A percentile compares a stretch with the other conserved stretches of the same genome.
Evolutionary conservation across 257 asterid species (phyloP).

Genomic region (Petunia axillaris): DNA sequence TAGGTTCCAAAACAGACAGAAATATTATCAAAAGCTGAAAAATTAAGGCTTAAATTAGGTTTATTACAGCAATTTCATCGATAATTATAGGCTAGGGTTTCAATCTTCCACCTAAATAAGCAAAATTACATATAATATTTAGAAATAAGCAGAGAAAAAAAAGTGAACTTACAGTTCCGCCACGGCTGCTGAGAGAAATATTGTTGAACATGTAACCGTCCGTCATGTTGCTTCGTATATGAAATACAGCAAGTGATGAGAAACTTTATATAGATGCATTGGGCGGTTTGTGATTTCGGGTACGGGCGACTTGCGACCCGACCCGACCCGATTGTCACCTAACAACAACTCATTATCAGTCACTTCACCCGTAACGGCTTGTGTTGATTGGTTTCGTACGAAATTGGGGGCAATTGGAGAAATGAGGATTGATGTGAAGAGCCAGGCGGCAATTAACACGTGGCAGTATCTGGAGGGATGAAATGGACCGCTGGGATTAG

Average conservation of each 20-base stretch:
- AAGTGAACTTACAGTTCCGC: conserved; percentile 65
- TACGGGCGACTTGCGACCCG: neutral
- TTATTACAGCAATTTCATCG: neutral
- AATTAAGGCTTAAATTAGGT: neutral
- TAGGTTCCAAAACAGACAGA: neutral
- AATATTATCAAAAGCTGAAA: neutral
- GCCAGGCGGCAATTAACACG: too few species aligned
- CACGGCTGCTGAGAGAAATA: conserved; percentile 89
- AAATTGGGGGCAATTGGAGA: too few species aligned
- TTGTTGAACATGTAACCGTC: conserved; percentile 81
- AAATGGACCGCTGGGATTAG: too few species aligned
- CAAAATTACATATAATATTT: neutral
- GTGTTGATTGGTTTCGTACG: too few species aligned
- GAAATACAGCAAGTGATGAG: conserved; percentile 17
- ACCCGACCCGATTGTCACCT: conserved; percentile 49
- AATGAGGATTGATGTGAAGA: too few species aligned
- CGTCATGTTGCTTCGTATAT: conserved; percentile 44
- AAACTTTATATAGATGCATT: neutral
- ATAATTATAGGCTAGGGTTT: conserved; percentile 29
- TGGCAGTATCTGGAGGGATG: too few species aligned
- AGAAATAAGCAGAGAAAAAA: neutral
- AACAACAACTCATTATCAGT: conserved; percentile 60
- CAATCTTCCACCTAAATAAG: neutral
- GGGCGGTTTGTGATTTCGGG: neutral
- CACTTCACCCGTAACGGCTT: conserved; percentile 55